A percentile compares a stretch with the other conserved stretches of the same genome.
Conservation (phyloP, 2,329 filamentous ascomycete genomes). For the Verticillium dahliae region DNA sequence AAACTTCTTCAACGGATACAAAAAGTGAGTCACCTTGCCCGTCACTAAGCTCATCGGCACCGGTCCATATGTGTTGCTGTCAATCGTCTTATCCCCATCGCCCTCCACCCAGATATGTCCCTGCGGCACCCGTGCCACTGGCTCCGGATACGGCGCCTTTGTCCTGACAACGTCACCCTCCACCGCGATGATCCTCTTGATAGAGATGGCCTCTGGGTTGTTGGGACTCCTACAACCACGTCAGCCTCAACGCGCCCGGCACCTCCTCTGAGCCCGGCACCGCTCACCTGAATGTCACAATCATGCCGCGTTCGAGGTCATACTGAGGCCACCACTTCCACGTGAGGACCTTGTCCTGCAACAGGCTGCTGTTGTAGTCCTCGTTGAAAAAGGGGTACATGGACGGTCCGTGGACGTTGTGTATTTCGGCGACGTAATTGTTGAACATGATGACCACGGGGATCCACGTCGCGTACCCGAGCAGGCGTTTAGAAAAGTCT, state of each 20-base stretch:
- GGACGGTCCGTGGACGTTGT: constrained; percentile 53
- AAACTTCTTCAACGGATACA: constrained; percentile 61
- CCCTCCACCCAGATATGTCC: constrained; percentile 96
- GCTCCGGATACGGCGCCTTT: constrained; percentile 50
- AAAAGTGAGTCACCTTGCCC: constrained; percentile 65
- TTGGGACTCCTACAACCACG: constrained; percentile 35
- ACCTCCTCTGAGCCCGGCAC: not conserved
- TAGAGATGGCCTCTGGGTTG: constrained; percentile 59
- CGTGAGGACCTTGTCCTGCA: constrained; percentile 54
- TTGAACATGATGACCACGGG: constrained; percentile 58
- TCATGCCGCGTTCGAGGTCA: constrained; percentile 62
- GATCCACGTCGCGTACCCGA: constrained; percentile 53
- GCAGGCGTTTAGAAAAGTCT: constrained; percentile 10
- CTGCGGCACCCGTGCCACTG: constrained; percentile 59
- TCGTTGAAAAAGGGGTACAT: constrained; percentile 77
- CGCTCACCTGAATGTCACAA: constrained; percentile 60
- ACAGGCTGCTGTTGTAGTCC: constrained; percentile 33
- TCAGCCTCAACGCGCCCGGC: constrained; percentile 2
- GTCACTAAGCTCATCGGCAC: constrained; percentile 69
- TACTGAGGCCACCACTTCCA: constrained; percentile 53
- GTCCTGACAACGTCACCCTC: constrained; percentile 72
- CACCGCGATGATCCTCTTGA: constrained; percentile 80
- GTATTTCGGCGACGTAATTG: constrained; percentile 51
- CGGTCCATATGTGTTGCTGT: constrained; percentile 89
- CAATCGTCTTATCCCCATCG: constrained; percentile 68